Percentiles rank a stretch among this genome's conserved stretches.
These are phyloP conservation scores for Ambrosia hybrid DNA, from an alignment of 140 eudicot species.

Conservation along the genomic window DNA sequence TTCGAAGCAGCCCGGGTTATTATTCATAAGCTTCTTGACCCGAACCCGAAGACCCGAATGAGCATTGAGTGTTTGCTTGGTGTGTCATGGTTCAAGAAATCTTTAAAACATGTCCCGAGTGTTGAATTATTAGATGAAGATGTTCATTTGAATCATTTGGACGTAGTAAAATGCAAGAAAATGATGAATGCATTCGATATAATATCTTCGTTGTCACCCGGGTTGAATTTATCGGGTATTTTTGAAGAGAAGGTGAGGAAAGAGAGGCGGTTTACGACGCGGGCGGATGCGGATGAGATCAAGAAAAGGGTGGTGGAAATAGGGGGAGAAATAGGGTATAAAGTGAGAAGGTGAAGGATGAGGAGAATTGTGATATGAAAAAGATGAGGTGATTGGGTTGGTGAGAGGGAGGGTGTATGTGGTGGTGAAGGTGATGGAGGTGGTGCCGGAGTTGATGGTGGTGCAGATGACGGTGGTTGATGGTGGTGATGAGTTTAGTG, in stretches of 20 bases:
- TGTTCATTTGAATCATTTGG: background rate
- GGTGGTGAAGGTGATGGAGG: constrained; percentile 37
- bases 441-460: constrained; percentile 50
- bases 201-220: constrained; percentile 70
- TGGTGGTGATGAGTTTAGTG: constrained; percentile 52
- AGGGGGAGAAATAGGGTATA: constrained; percentile 58
- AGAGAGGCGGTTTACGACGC: constrained; percentile 56
- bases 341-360: constrained; percentile 38
- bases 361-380: background rate
- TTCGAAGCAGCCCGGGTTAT: constrained; percentile 52
- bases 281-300: constrained; percentile 39
- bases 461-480: constrained; percentile 49
- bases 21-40: constrained; percentile 63
- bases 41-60: constrained; percentile 64
- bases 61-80: constrained; percentile 47
- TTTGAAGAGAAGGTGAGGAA: constrained; percentile 48
- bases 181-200: constrained; percentile 78
- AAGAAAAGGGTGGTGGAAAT: constrained; percentile 51
- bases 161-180: background rate
- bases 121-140: constrained; percentile 7
- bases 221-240: constrained; percentile 66
- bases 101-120: constrained; percentile 23
- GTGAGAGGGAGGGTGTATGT: constrained; percentile 48
- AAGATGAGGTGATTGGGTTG: constrained; percentile 43
- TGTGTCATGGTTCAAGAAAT: constrained; percentile 65